phyloP scores from a whole-genome alignment of 2,329 filamentous ascomycete genomes.

The Monosporascus sp. region DNA sequence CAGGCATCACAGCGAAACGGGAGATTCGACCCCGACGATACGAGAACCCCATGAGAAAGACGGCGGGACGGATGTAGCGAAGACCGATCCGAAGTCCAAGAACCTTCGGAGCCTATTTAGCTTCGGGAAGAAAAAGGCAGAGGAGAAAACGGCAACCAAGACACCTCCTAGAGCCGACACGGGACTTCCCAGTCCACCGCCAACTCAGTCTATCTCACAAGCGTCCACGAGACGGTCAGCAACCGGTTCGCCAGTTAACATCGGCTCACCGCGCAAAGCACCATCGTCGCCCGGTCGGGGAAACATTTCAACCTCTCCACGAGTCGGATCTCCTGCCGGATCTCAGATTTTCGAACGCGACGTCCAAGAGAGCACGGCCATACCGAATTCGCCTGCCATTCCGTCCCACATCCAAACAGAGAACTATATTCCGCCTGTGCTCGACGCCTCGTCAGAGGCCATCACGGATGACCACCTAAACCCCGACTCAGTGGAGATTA shows the following conservation, averaged over 20 bases:
- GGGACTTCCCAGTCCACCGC: conserved; percentile 28
- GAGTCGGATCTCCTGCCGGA: conserved; percentile 70
- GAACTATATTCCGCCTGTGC: conserved; percentile 84
- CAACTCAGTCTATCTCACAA: conserved; percentile 26
- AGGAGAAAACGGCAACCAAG: conserved; percentile 34
- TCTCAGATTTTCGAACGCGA: conserved; percentile 90
- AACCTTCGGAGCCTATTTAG: conserved; percentile 53
- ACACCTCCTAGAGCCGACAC: conserved; percentile 22
- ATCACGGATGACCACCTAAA: conserved; percentile 84
- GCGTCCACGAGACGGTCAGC: conserved; percentile 32
- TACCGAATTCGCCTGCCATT: conserved; percentile 76
- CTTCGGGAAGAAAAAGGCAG: conserved; percentile 57
- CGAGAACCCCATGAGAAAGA: conserved; percentile 19
- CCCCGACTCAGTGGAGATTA: conserved; percentile 86
- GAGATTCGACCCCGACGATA: conserved; percentile 30
- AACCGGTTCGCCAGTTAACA: conserved; percentile 37
- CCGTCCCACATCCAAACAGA: conserved; percentile 91
- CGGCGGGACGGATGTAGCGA: conserved; percentile 23
- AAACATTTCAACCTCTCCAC: conserved; percentile 64
- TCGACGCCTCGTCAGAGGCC: conserved; percentile 85
- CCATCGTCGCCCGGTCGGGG: conserved; percentile 63
- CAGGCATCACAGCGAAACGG: conserved; percentile 11
- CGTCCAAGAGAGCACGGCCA: conserved; percentile 74
- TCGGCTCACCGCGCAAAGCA: conserved; percentile 39
- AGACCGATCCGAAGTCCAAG: conserved; percentile 38